Evolutionary conservation across 208 protist species (phyloP), one percentile per base, ranked within the genome.

Genomic region (Leishmania turanica): DNA sequence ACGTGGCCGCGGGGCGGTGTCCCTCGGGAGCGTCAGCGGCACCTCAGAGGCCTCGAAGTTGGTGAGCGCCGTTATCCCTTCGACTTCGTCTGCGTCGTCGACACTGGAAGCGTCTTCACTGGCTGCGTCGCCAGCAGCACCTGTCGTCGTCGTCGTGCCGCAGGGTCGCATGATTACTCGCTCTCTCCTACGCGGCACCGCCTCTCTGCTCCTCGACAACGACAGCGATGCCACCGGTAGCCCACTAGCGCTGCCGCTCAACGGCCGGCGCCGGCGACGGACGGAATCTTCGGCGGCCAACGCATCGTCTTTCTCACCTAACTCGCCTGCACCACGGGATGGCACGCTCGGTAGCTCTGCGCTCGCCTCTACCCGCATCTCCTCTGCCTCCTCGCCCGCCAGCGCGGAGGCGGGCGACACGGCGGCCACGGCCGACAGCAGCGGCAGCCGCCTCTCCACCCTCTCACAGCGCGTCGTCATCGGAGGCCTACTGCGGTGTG

Each of bases 161-260:
- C 78, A 81, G 47, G 81, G 80, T 53, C 90, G 92, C 42, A 94
- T 91, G 90, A 87, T 96, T 54, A 96, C 92, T 17, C 92, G 92
- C 47, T 82, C 84, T 15, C 86, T 96, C 11, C 78, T 93, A n/a
- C 91, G 90, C 9, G 81, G 79, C 27, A 83, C 85, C 19, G 83
- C 89, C 19, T 73, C 83, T 5, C 68, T 82, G 2, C 40, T 84
- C 21, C 34, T 82, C 8, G 64, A 74, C 49, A 47, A 45, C 49
- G 13, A 58, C 64, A 45, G n/a, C 62, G 31, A 70, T 49, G n/a
- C 76, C 62, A 9, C 60, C 62, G 31, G 54, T n/a, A 53, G 27
- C 58, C 58, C 60, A 31, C 7, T 34, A 8, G 17, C 21, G 24
- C 45, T 60, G 53, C 75, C 37, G 54, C 42, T 53, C 58, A 31